Evolutionary conservation across 2,329 filamentous ascomycete species (phyloP), one percentile per base, ranked within the genome.

Genomic region (Apiospora saccharicola): DNA sequence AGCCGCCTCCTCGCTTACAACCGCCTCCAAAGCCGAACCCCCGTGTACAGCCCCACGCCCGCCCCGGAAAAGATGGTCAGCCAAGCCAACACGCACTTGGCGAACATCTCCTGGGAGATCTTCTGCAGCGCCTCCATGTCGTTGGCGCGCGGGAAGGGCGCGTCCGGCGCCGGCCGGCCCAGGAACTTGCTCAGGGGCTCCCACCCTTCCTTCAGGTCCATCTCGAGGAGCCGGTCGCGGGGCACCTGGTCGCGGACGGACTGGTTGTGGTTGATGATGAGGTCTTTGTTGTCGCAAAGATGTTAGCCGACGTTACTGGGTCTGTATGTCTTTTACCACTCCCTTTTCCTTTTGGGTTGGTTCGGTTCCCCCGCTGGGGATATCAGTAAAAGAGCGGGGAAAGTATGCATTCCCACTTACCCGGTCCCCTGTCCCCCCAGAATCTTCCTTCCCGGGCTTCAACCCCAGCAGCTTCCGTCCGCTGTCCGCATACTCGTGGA

Each of bases 161-260:
- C 71, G 16, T 69, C 44, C 4, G 77, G 77, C 12, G 75, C 70
- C 0, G 77, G 76, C 19, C 75, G 69, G 22, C 67, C 72, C 41
- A 79, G 69, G 46, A 79, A 79, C 61, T 74, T 67, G 64, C 74
- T 77, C 44, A 78, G 49, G n/a, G 78, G 75, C 37, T 44, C 74
- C 78, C 77, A 79, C 2, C 77, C 77, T 12, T 78, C 72, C 8
- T 76, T 73, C 41, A 79, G 71, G 13, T 78, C 72, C 77, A 78
- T 77, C n/a, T 77, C 75, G 6, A 79, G 70, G 5, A 79, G 69
- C 26, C 76, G 73, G 8, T 71, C 74, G 4, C 71, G 70, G 1
- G 76, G 76, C 4, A 78, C 74, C n/a, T 75, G 67, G 8, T 49
- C 61, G 61, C 70, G 68, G 14, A 77, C 74, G 43, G 47, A 71